phyloP scores from a whole-genome alignment of 2,329 filamentous ascomycete genomes.

The Colletotrichum plurivorum region DNA sequence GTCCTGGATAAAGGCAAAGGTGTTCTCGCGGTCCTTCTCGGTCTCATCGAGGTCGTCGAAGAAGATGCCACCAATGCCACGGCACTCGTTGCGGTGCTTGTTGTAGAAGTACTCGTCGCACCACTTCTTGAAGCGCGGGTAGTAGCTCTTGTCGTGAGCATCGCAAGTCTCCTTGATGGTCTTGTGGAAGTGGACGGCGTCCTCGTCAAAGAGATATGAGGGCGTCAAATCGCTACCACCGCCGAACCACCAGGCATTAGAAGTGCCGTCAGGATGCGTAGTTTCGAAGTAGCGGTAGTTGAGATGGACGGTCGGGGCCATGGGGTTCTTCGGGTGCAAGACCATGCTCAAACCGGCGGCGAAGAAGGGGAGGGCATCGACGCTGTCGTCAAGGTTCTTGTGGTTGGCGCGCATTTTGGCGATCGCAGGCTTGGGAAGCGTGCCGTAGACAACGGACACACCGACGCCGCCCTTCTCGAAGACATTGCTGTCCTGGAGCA shows the following conservation, averaged over 20 bases:
- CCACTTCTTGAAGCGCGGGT: slow-evolving; percentile 96
- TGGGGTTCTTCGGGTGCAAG: slow-evolving; percentile 93
- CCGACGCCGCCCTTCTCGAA: slow-evolving; percentile 99
- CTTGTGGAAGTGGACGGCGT: slow-evolving; percentile 96
- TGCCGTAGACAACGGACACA: slow-evolving; percentile 94
- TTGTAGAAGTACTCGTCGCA: slow-evolving; percentile 98
- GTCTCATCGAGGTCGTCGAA: slow-evolving; percentile 95
- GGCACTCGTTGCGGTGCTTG: slow-evolving; percentile 88
- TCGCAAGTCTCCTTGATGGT: slow-evolving; percentile 95
- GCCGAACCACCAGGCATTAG: slow-evolving; percentile 97
- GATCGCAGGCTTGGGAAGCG: slow-evolving; percentile 88
- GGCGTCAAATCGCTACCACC: slow-evolving; percentile 96
- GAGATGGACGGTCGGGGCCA: slow-evolving; percentile 96
- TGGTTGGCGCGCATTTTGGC: slow-evolving; percentile 95
- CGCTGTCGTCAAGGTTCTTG: slow-evolving; percentile 83
- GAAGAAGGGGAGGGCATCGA: slow-evolving; percentile 93
- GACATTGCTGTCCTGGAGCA: slow-evolving; percentile 94
- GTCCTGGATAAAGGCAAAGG: slow-evolving; percentile 91
- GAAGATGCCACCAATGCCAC: slow-evolving; percentile 96
- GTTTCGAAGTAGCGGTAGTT: slow-evolving; percentile 99
- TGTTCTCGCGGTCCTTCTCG: slow-evolving; percentile 88
- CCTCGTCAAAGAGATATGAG: slow-evolving; percentile 94
- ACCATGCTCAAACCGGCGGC: slow-evolving; percentile 94
- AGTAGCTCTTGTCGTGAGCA: slow-evolving; percentile 92
- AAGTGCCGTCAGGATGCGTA: slow-evolving; percentile 83